Percentiles rank a stretch among this genome's conserved stretches.
Conservation (phyloP, 75 land plant species). For the Sequoiadendron giganteum region DNA sequence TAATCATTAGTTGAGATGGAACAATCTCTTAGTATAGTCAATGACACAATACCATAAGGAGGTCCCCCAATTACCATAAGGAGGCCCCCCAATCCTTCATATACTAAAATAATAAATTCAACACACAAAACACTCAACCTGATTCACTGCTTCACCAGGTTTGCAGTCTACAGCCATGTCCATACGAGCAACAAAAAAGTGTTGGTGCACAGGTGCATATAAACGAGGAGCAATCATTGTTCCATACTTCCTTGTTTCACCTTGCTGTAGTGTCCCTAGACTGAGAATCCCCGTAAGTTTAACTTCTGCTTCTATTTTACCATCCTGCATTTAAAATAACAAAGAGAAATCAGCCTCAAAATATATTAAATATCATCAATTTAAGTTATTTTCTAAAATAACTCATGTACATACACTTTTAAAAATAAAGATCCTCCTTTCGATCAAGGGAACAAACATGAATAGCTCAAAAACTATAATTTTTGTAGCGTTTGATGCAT, state of each 20-base stretch:
- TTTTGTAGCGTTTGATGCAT: too few species aligned
- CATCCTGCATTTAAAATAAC: constrained; percentile 64
- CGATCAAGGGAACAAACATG: background rate
- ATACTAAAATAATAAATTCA: background rate
- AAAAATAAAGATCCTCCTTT: too few species aligned
- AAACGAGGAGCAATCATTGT: constrained; percentile 95
- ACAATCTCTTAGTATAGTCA: background rate
- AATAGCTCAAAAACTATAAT: background rate
- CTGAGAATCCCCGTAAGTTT: constrained; percentile 97
- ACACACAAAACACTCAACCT: constrained; percentile 46
- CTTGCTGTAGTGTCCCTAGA: constrained; percentile 87
- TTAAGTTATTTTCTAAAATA: background rate
- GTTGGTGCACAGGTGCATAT: constrained; percentile 99
- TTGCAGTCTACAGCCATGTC: constrained; percentile 97
- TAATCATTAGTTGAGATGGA: background rate
- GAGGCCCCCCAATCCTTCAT: background rate
- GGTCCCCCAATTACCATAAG: background rate
- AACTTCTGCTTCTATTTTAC: constrained; percentile 98
- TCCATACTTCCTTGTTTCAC: constrained; percentile 90
- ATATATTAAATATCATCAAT: background rate
- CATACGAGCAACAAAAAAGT: constrained; percentile 99
- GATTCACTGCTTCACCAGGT: constrained; percentile 90
- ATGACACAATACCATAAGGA: background rate
- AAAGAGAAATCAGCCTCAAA: background rate
- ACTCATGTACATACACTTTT: background rate